Evolutionary conservation across 2,329 filamentous ascomycete species (phyloP).

Genomic region (Periconia macrospinosa): DNA sequence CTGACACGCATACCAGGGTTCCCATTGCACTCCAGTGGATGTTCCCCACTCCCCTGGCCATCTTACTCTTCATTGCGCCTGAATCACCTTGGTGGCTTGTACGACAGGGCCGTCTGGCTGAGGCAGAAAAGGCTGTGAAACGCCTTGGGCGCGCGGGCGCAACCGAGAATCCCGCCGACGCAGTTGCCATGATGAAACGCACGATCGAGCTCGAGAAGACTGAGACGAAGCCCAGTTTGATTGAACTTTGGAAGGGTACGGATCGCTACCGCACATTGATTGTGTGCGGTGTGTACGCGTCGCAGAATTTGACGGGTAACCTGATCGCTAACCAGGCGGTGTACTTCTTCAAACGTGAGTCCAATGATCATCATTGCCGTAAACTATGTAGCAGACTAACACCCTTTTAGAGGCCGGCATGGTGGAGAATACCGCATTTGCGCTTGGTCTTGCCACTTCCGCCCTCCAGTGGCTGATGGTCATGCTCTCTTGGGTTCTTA

Average conservation of each 20-base stretch:
- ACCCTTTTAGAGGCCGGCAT: conserved; percentile 61
- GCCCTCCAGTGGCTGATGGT: conserved; percentile 63
- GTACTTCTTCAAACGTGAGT: conserved; percentile 61
- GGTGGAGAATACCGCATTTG: conserved; percentile 57
- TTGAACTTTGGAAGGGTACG: conserved; percentile 58
- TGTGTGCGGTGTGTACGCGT: conserved; percentile 59
- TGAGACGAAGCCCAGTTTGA: conserved; percentile 49
- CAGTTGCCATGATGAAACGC: conserved; percentile 62
- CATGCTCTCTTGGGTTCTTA: conserved; percentile 67
- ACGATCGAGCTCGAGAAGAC: conserved; percentile 56
- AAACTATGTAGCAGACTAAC: conserved; percentile 8
- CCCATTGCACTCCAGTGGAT: conserved; percentile 45
- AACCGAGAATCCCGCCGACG: conserved; percentile 44
- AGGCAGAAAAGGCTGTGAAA: conserved; percentile 51
- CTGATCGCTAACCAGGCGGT: conserved; percentile 64
- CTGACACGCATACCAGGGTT: conserved; percentile 26
- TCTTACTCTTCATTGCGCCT: conserved; percentile 51
- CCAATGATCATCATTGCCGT: background rate
- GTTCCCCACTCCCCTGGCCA: conserved; percentile 45
- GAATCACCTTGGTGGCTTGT: conserved; percentile 42
- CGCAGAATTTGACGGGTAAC: conserved; percentile 63
- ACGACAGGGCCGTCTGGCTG: conserved; percentile 43
- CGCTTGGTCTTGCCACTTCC: conserved; percentile 65
- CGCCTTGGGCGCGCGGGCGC: conserved; percentile 52
- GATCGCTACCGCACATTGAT: conserved; percentile 58